Evolutionary conservation across 2,329 filamentous ascomycete species (phyloP).

Genomic region (Knufia petricola): DNA sequence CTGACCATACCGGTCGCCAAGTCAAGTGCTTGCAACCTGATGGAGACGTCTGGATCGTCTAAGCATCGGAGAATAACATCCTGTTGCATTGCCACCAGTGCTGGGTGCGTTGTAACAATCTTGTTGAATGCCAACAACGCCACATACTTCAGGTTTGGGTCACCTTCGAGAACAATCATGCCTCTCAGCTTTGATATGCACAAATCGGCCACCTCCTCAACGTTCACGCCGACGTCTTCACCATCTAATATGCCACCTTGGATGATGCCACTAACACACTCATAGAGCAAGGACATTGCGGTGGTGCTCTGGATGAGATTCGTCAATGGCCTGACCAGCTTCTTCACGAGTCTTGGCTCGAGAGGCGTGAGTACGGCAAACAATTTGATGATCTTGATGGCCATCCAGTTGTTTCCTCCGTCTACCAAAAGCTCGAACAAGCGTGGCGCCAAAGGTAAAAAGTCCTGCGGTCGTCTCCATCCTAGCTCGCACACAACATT

Average conservation of each 20-base stretch:
- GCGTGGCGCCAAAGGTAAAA: conserved; percentile 79
- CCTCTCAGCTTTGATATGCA: conserved; percentile 88
- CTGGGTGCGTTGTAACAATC: conserved; percentile 79
- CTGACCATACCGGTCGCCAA: conserved; percentile 91
- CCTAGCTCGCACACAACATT: conserved; percentile 96
- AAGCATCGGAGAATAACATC: conserved; percentile 95
- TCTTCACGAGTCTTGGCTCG: conserved; percentile 82
- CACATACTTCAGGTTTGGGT: conserved; percentile 96
- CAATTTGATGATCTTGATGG: conserved; percentile 98
- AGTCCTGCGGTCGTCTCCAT: conserved; percentile 88
- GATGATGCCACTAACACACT: conserved; percentile 97
- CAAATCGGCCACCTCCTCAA: conserved; percentile 82
- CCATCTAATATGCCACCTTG: conserved; percentile 88
- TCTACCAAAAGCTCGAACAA: conserved; percentile 88
- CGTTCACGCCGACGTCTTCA: conserved; percentile 66
- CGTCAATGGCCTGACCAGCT: conserved; percentile 80
- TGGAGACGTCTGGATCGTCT: conserved; percentile 91
- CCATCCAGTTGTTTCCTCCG: conserved; percentile 98
- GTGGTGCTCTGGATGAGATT: conserved; percentile 89
- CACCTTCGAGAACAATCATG: conserved; percentile 88
- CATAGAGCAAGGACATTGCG: conserved; percentile 96
- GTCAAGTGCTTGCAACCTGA: conserved; percentile 83
- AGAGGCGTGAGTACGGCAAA: conserved; percentile 91
- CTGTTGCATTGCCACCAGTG: conserved; percentile 81
- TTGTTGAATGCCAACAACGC: conserved; percentile 90